Percentiles rank a stretch among this genome's conserved stretches.
Conservation (phyloP, 176 grass and related monocot species). For the Musa schizocarpa region DNA sequence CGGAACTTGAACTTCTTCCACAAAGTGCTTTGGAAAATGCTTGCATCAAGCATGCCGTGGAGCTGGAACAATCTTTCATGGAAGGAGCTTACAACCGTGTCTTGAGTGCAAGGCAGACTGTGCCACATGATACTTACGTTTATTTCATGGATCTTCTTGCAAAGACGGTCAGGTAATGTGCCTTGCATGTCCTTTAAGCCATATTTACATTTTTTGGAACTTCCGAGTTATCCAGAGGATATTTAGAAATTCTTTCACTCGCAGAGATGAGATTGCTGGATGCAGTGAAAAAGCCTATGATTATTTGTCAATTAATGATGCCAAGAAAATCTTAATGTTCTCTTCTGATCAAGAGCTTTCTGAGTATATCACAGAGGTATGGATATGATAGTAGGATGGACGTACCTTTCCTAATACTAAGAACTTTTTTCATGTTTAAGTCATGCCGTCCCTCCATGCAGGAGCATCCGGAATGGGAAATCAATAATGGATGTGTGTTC, state of each 20-base stretch:
- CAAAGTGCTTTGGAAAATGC: conserved; percentile 42
- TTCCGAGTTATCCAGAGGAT: background rate
- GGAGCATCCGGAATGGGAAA: conserved; percentile 87
- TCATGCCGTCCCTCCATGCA: conserved; percentile 6
- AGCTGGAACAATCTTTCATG: conserved; percentile 73
- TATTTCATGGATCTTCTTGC: conserved; percentile 79
- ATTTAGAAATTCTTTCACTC: background rate
- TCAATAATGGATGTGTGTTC: conserved; percentile 54
- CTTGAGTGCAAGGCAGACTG: conserved; percentile 26
- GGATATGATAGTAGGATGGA: too few relatives aligned
- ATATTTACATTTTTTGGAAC: too few relatives aligned
- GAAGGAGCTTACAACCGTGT: conserved; percentile 60
- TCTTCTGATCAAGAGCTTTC: conserved; percentile 60
- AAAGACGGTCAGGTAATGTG: conserved; percentile 46
- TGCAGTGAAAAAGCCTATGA: conserved; percentile 69
- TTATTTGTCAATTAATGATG: conserved; percentile 46
- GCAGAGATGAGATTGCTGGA: conserved; percentile 72
- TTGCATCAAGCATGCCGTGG: conserved; percentile 61
- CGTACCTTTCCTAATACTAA: background rate
- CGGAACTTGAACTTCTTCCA: conserved; percentile 65
- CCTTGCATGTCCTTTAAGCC: background rate
- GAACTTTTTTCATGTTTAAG: too few relatives aligned
- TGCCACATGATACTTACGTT: conserved; percentile 66
- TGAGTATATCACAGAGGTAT: conserved; percentile 71
- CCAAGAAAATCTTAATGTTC: conserved; percentile 62